Evolutionary conservation across 345 rosid genomes (phyloP).

Genomic region (Balakata baccata): DNA sequence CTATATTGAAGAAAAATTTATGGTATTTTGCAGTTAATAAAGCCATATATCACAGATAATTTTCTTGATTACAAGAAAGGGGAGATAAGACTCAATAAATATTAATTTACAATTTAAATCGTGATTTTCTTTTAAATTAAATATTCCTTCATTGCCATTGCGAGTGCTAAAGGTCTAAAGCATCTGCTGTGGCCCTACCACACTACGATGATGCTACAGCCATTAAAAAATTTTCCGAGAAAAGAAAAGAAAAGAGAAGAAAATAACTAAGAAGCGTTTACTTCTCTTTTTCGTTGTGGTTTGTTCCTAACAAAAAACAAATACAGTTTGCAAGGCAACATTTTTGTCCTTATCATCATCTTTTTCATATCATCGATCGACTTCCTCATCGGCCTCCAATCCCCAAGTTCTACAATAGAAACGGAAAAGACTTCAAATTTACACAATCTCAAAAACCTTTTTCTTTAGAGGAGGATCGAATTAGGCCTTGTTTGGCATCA

Average conservation of each 20-base stretch:
- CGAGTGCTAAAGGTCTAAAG: conserved; percentile 17
- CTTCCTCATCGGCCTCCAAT: conserved; percentile 12
- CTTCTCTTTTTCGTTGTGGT: conserved; percentile 7
- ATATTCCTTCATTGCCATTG: neutral
- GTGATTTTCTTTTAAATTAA: neutral
- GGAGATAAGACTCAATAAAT: neutral
- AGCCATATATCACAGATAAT: neutral
- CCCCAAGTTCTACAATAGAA: neutral
- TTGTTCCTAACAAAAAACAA: conserved; percentile 21
- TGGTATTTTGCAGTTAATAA: too few relatives aligned
- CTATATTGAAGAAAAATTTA: too few relatives aligned
- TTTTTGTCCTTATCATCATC: conserved; percentile 19
- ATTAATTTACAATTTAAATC: neutral
- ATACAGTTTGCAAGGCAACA: conserved; percentile 19
- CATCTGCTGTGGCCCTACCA: conserved; percentile 28
- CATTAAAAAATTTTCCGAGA: conserved; percentile 10
- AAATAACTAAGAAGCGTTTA: neutral
- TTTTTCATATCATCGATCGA: too few relatives aligned
- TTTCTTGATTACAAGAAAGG: neutral
- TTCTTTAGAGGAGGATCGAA: conserved; percentile 14
- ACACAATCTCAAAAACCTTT: conserved; percentile 13
- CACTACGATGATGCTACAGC: conserved; percentile 18
- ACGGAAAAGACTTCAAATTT: conserved; percentile 13
- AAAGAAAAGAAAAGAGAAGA: neutral
- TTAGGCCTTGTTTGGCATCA: conserved; percentile 40